Conservation (phyloP, 371 early-diverging fungal species). For the Mucor circinelloides region DNA sequence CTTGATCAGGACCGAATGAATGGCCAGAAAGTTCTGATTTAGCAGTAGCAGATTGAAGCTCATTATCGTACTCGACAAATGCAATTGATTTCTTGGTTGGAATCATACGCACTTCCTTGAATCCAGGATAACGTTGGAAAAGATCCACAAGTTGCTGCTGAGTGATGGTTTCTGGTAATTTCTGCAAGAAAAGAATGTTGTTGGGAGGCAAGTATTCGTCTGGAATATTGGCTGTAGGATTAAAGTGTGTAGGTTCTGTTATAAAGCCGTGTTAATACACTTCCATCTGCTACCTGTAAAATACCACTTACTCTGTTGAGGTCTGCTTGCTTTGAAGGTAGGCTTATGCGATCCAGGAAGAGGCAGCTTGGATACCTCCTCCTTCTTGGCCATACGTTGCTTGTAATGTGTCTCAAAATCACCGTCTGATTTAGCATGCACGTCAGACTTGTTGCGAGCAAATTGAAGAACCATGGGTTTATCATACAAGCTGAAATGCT, state of each 20-base stretch:
- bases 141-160: slow-evolving; percentile 64
- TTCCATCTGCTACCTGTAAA: no score
- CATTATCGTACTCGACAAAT: slow-evolving; percentile 93
- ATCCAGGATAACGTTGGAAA: slow-evolving; percentile 81
- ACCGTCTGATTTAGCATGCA: slow-evolving; percentile 78
- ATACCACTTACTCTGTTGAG: slow-evolving; percentile 11
- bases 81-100: slow-evolving; percentile 87
- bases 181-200: slow-evolving; percentile 89
- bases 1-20: slow-evolving; percentile 68
- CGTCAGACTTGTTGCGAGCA: slow-evolving; percentile 81
- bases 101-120: slow-evolving; percentile 89
- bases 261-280: neutral
- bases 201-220: slow-evolving; percentile 82
- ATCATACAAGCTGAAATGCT: slow-evolving; percentile 81
- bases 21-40: slow-evolving; percentile 79
- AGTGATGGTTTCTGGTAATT: slow-evolving; percentile 78
- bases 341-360: slow-evolving; percentile 51
- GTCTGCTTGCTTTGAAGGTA: slow-evolving; percentile 32
- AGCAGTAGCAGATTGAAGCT: slow-evolving; percentile 78
- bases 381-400: slow-evolving; percentile 59
- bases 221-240: slow-evolving; percentile 54
- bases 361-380: slow-evolving; percentile 34
- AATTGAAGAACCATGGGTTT: slow-evolving; percentile 88
- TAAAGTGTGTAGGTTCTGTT: slow-evolving; percentile 1
- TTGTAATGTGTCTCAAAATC: slow-evolving; percentile 61